Evolutionary conservation across 208 protist genomes (phyloP), one percentile per base, ranked within the genome.

Genomic region (Lotmaria passim): DNA sequence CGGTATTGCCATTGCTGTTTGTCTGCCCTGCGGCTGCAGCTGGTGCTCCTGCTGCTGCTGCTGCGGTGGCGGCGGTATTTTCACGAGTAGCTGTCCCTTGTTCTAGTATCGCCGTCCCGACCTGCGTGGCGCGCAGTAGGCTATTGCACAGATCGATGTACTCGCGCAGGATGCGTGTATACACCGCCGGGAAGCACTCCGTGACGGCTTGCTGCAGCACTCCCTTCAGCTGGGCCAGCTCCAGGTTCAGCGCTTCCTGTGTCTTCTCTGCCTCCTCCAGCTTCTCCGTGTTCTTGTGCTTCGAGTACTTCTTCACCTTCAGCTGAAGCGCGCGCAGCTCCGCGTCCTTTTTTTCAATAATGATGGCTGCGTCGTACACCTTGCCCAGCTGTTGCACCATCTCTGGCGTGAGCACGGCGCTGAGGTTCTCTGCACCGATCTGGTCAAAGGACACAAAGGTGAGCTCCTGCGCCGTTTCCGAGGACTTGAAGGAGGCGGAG

Each of bases 251-350:
- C 24, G 21, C 34, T 4, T 39, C 53, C 17, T 39, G 23, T 7
- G n/a, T 10, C 33, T 68, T 19, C 38, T 64, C 47, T n/a, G 58
- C 41, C 4, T 59, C 23, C 15, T 23, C 39, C 15, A 64, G 57
- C 55, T 57, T 53, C 21, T 39, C 52, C 12, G 26, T 19, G 19
- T 59, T 50, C 30, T 69, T 63, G 0, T 57, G 26, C 57, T 65
- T 65, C 0, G 56, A 19, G 38, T 62, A 47, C 57, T 70, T 67
- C 56, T 34, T 39, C 21, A 47, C 28, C 64, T 78, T 63, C 33
- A 34, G 28, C 26, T 62, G 24, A 19, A 34, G 34, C 10, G 7
- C 48, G 15, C 43, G n/a, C n/a, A 69, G 46, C 28, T 31, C 62
- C 17, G 19, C 55, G 7, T 28, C 24, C 4, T 56, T 47, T 0